Base-by-base conservation (phyloP, 1,284 basidiomycete genomes). In the Heimioporus punctisporus region DNA sequence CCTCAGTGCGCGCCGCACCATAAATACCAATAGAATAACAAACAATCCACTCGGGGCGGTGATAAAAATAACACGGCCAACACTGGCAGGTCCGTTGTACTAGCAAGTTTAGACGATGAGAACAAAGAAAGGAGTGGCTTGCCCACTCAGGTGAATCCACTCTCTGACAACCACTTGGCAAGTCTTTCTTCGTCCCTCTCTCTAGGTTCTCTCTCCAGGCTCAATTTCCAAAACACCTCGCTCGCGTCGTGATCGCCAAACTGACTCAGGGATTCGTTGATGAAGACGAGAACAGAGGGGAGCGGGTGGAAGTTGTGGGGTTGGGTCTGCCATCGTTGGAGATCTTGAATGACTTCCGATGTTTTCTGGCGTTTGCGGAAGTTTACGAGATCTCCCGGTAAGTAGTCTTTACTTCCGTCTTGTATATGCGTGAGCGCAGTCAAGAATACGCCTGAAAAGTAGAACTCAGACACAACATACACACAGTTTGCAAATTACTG, bases 341-440 rank as follows among this genome's bases (percentile, higher is more conserved):
- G 90, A 66, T 93, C 90, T 44, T 88, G 78, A 46, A 94, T 83
- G 46, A 92, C 83, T 60, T 92, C 90, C 2, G 91, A 89, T 2
- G 86, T 79, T 61, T 88, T 85, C 55, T 85, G 81, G 6, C 90
- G 81, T 68, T 94, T 93, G 63, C 83, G 82, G 67, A 94, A 93
- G 71, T 94, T 93, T 76, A 93, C 86, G 58, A 92, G 77, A 49
- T 82, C 72, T 41, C 81, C 82, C 5, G 80, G 77, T 1, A 85
- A 71, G 44, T 78, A 75, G 69, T 93, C 86, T 56, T 87, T 86
- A 62, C 90, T 92, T 17, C 92, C 92, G 59, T 94, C 92, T 70
- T 92, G 89, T 68, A 93, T 92, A 68, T 93, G 92, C 0, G 88
- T 92, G 56, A 93, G 77, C 43, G 87, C 85, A 2, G 90, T 90